Base-by-base conservation (phyloP, 305 asterid genomes). In the Ajuga reptans region DNA sequence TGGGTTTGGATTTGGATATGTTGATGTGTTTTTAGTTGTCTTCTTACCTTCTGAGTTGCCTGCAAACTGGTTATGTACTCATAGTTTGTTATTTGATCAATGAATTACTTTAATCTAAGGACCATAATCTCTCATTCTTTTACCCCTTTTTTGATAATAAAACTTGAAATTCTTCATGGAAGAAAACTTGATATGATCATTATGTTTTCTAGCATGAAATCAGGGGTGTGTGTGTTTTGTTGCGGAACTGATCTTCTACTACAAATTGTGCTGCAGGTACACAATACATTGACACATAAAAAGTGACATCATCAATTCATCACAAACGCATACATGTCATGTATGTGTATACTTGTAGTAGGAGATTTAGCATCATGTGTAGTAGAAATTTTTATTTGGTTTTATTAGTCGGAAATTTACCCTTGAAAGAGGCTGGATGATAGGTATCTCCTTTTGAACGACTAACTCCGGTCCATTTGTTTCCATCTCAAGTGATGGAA, bases 401-500 rank as follows among this genome's bases (percentile, higher is more conserved):
- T n/a, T n/a, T n/a, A n/a, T n/a, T n/a, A n/a, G n/a, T n/a, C n/a
- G n/a, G n/a, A n/a, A n/a, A n/a, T n/a, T n/a, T 73, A 89, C 96
- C 91, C 92, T 79, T 71, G 91, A 77, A 57, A 85, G 81, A 60
- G 89, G 81, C 37, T 83, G 91, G 53, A 81, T 41, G 69, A 89
- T 85, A 53, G 95, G 92, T 21, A 89, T 37, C 47, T 87, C 91
- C 75, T 77, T 72, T 11, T 80, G 92, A 46, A 74, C 18, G 45
- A 84, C 71, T 18, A 87, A 52, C 43, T 86, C 87, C 51, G 78
- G 84, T 6, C 79, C 83, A 39, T 72, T 78, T 54, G 88, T 61
- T 77, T 90, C 95, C 93, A 86, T 84, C 64, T 90, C 96, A 34
- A 90, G 95, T n/a, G 96, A 90, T 3, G 91, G 93, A 78, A 90